Conservation (phyloP, 306 rosid genomes). For the Rosa lucieae region DNA sequence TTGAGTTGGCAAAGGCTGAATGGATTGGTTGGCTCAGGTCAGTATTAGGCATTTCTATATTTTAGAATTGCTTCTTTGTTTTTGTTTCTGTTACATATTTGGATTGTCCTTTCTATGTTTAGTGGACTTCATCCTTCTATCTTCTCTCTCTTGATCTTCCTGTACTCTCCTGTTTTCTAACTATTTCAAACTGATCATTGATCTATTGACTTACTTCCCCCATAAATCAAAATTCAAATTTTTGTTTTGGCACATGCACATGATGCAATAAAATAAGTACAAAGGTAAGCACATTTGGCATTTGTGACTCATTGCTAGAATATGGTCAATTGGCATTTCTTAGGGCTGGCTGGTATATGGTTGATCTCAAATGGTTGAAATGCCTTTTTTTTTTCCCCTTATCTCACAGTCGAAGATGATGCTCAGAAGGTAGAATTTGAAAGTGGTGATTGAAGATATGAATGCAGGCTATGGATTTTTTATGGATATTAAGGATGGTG, state of each 20-base stretch:
- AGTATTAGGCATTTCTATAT: not conserved
- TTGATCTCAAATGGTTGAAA: not conserved
- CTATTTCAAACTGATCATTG: not conserved
- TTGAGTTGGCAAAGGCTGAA: slow-evolving; percentile 26
- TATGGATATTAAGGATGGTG: slow-evolving; percentile 26
- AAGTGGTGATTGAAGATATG: slow-evolving; percentile 18
- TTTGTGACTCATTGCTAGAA: not conserved
- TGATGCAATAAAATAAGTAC: not conserved
- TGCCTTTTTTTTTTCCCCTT: not conserved
- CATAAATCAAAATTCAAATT: not conserved
- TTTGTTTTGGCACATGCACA: not conserved
- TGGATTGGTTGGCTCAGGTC: slow-evolving; percentile 37
- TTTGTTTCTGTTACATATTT: not conserved
- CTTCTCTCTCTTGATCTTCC: not conserved
- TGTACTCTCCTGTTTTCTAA: not conserved
- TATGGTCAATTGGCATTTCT: slow-evolving; percentile 5
- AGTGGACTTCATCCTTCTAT: not conserved
- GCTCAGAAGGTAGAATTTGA: slow-evolving; percentile 21
- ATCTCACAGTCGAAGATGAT: slow-evolving; percentile 4
- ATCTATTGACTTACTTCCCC: not conserved
- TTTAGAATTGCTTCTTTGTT: not conserved
- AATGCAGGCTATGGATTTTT: slow-evolving; percentile 36
- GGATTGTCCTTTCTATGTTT: not conserved
- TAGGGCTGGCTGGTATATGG: not conserved
- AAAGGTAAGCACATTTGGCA: not conserved